These are phyloP conservation scores for Curvularia verruculosa DNA, from an alignment of 2,329 filamentous ascomycete genomes.

Conservation along the genomic window DNA sequence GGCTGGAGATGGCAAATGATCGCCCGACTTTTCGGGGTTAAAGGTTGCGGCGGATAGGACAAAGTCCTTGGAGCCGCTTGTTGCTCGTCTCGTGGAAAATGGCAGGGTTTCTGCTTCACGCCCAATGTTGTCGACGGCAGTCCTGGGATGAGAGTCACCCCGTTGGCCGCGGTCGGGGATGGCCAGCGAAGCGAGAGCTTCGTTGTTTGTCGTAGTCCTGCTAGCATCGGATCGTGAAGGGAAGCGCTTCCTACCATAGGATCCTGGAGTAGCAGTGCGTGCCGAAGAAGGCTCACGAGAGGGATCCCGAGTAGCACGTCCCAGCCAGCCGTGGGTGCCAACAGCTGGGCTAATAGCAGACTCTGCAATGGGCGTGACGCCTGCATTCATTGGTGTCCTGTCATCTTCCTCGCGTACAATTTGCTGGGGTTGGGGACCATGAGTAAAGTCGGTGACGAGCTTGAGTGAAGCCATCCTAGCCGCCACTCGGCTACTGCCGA, in stretches of 20 bases:
- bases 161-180: conserved; percentile 47
- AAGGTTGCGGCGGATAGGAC: conserved; percentile 49
- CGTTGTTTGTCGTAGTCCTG: conserved; percentile 41
- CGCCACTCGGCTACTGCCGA: conserved; percentile 61
- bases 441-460: conserved; percentile 85
- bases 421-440: conserved; percentile 55
- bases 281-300: conserved; percentile 57
- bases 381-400: conserved; percentile 76
- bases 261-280: conserved; percentile 62
- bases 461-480: conserved; percentile 85
- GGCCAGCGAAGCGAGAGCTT: conserved; percentile 41
- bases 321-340: conserved; percentile 47
- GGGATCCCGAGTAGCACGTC: conserved; percentile 38
- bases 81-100: conserved; percentile 42
- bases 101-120: conserved; percentile 51
- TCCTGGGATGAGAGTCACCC: conserved; percentile 38
- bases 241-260: conserved; percentile 70
- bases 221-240: conserved; percentile 54
- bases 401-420: conserved; percentile 70
- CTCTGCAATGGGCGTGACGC: conserved; percentile 83
- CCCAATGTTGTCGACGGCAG: conserved; percentile 48
- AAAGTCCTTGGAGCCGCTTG: conserved; percentile 65
- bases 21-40: conserved; percentile 35
- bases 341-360: conserved; percentile 71
- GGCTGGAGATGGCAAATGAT: conserved; percentile 67